phyloP scores from a whole-genome alignment of 345 rosid species.

The Eucalyptus sideroxylon region DNA sequence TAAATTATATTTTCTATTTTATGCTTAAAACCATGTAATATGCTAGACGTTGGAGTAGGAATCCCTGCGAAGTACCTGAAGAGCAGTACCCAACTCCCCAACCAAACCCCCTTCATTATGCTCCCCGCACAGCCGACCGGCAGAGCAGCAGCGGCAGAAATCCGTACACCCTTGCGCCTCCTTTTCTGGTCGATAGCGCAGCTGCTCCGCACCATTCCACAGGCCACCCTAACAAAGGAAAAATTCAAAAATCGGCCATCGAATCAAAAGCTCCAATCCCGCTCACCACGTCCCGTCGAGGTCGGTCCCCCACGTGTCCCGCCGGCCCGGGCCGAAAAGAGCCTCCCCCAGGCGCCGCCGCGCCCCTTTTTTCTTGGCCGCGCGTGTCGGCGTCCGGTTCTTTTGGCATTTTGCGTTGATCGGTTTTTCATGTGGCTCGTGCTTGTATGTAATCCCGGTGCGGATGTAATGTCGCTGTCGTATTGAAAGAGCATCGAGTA shows the following conservation, averaged over 20 bases:
- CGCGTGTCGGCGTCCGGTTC: background rate
- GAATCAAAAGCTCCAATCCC: background rate
- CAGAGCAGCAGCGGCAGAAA: background rate
- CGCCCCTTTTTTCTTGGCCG: background rate
- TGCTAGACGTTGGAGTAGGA: background rate
- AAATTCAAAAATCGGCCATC: background rate
- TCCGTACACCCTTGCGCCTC: background rate
- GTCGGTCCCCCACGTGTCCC: background rate
- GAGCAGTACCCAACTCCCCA: background rate
- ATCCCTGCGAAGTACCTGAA: background rate
- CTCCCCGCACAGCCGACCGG: background rate
- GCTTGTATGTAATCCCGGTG: background rate
- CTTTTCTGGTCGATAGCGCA: background rate
- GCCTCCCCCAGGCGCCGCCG: background rate
- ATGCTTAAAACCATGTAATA: no score
- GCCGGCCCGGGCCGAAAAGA: background rate
- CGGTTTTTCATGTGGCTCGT: background rate
- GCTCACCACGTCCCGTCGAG: background rate
- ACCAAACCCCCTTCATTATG: background rate
- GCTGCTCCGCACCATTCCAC: background rate
- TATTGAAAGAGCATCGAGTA: background rate
- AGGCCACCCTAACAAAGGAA: background rate
- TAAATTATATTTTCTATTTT: no score
- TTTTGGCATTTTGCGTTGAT: background rate
- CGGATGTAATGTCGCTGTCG: background rate